Evolutionary conservation across 177 flowering plant genomes (phyloP), one percentile per base, ranked within the genome.

Genomic region (Tripterygium wilfordii): DNA sequence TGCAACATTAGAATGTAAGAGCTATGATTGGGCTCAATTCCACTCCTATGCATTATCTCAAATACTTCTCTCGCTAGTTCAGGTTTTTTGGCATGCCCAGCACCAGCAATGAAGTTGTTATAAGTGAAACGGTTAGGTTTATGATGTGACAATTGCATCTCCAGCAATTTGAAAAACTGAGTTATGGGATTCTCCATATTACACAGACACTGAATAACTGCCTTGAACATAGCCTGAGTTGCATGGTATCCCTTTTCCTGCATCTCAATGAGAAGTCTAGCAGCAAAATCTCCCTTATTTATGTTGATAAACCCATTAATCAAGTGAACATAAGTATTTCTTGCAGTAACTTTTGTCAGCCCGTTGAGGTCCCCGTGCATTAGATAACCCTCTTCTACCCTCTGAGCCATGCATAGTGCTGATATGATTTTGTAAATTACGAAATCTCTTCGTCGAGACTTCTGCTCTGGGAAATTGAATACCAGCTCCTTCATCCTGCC

Each of bases 251-350:
- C 95, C 39, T 56, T 78, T 19, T 76, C 76, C 63, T 73, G 83
- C 95, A 85, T 81, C 58, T 88, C 90, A 56, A 77, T 49, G 10
- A 91, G 74, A 42, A 88, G 71, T 47, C 55, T 69, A 5, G 74
- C 68, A 19, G 92, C 84, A 67, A 79, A 68, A 57, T 83, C 88
- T 23, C 78, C 90, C 66, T 78, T 73, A 35, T 53, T 60, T 23
- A 56, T 48, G 36, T 48, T 54, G 36, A n/a, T 64, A 52, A 78
- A 78, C 36, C 80, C 81, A 20, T 22, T 22, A 48, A 91, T 78
- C 75, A 88, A 56, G 49, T 58, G 38, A 24, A 13, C 13, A 50
- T 67, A 79, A 38, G 79, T 36, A 35, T 10, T 22, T 25, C 8
- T 45, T 24, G 44, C 48, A 35, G 69, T 18, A 16, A 47, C 56